Evolutionary conservation across 306 rosid genomes (phyloP).

Genomic region (Hippophae rhamnoides): DNA sequence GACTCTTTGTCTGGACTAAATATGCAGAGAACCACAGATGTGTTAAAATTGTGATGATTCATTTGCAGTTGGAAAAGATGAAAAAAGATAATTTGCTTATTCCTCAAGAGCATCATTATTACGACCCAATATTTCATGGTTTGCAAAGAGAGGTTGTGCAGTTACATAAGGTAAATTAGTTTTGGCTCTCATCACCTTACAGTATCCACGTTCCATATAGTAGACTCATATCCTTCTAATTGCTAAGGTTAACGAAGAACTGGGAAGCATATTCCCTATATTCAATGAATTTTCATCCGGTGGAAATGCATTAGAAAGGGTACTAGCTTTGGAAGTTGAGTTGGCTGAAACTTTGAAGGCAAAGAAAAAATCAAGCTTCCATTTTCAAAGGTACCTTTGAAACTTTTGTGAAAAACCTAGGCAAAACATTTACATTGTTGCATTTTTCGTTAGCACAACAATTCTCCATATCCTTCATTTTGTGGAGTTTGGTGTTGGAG

Average conservation of each 20-base stretch:
- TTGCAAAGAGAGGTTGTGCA: conserved; percentile 60
- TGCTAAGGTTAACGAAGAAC: conserved; percentile 73
- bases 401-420: background rate
- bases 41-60: conserved; percentile 14
- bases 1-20: no score
- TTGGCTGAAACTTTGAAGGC: conserved; percentile 80
- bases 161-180: conserved; percentile 55
- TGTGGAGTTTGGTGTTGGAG: no score
- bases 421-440: no score
- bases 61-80: conserved; percentile 76
- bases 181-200: conserved; percentile 9
- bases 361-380: conserved; percentile 63
- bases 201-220: background rate
- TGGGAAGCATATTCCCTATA: conserved; percentile 60
- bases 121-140: conserved; percentile 45
- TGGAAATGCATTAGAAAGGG: conserved; percentile 89
- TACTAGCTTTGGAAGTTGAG: conserved; percentile 88
- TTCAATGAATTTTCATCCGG: conserved; percentile 42
- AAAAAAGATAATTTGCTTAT: conserved; percentile 59
- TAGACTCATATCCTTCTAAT: conserved; percentile 14
- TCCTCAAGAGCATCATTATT: conserved; percentile 33
- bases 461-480: no score
- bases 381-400: conserved; percentile 72
- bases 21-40: background rate
- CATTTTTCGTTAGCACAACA: no score